These are phyloP conservation scores for Carex cristatella DNA, from an alignment of 176 grass and related monocot species.

Conservation along the genomic window DNA sequence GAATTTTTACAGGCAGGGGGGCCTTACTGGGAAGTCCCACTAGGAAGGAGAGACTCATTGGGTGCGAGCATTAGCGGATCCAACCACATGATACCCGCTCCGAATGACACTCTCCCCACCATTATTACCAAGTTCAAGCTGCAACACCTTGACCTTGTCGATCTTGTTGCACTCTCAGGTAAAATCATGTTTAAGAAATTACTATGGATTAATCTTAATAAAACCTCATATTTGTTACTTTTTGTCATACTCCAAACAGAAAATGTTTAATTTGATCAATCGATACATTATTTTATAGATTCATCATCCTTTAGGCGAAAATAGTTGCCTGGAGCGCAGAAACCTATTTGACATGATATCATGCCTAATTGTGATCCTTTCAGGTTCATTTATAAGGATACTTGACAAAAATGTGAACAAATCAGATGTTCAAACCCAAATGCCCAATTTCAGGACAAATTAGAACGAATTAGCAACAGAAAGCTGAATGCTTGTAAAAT, in stretches of 20 bases:
- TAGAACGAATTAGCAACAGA: neutral
- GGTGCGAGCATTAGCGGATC: slow-evolving; percentile 38
- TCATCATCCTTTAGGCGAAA: neutral
- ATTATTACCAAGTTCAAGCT: slow-evolving; percentile 41
- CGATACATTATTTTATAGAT: neutral
- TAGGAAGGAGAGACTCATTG: slow-evolving; percentile 35
- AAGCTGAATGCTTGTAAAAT: neutral
- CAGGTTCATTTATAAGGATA: neutral
- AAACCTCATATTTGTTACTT: neutral
- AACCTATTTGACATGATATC: neutral
- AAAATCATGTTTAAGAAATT: neutral
- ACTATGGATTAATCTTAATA: neutral
- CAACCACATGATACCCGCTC: slow-evolving; percentile 31
- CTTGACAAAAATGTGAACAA: neutral
- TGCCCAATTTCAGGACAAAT: neutral
- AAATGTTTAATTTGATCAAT: neutral
- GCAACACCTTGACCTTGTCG: slow-evolving; percentile 31
- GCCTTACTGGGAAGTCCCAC: slow-evolving; percentile 27
- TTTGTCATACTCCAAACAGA: neutral
- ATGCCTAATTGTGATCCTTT: neutral
- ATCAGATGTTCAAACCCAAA: neutral
- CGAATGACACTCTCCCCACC: slow-evolving; percentile 36
- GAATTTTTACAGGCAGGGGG: slow-evolving; percentile 20
- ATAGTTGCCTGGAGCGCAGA: neutral
- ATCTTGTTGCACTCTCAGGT: slow-evolving; percentile 33